Evolutionary conservation across 495 filamentous ascomycete genomes (phyloP).

Genomic region (Talaromyces adpressus): DNA sequence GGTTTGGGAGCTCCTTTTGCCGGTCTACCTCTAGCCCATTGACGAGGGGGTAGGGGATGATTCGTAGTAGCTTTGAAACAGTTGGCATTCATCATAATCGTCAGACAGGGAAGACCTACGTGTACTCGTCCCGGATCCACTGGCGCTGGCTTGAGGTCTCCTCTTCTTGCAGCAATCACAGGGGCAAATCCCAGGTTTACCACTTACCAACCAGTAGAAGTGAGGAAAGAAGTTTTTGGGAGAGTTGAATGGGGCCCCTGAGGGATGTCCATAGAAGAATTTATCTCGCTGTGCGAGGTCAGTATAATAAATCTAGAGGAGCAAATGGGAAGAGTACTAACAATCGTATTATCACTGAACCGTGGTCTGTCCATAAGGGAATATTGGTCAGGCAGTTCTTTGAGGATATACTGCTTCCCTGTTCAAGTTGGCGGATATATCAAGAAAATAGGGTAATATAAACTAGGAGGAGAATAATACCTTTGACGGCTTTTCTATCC

Average conservation of each 20-base stretch:
- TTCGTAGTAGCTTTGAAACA: neutral
- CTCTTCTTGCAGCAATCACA: constrained; percentile 28
- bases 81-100: constrained; percentile 5
- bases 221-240: constrained; percentile 49
- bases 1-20: neutral
- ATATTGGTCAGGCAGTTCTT: constrained; percentile 50
- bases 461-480: constrained; percentile 15
- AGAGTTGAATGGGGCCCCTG: constrained; percentile 42
- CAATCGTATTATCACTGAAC: constrained; percentile 11
- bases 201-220: constrained; percentile 49
- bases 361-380: constrained; percentile 39
- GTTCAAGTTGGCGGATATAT: neutral
- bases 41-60: neutral
- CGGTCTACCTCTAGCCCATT: neutral
- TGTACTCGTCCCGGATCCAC: constrained; percentile 9
- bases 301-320: neutral
- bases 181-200: constrained; percentile 25
- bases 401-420: constrained; percentile 44
- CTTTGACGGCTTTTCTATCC: constrained; percentile 21
- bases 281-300: constrained; percentile 32
- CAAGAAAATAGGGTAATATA: neutral
- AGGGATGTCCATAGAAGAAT: constrained; percentile 51
- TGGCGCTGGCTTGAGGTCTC: neutral
- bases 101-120: constrained; percentile 7
- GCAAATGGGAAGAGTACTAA: constrained; percentile 17